phyloP scores from a whole-genome alignment of 2,329 filamentous ascomycete genomes.

The Knufia fluminis region DNA sequence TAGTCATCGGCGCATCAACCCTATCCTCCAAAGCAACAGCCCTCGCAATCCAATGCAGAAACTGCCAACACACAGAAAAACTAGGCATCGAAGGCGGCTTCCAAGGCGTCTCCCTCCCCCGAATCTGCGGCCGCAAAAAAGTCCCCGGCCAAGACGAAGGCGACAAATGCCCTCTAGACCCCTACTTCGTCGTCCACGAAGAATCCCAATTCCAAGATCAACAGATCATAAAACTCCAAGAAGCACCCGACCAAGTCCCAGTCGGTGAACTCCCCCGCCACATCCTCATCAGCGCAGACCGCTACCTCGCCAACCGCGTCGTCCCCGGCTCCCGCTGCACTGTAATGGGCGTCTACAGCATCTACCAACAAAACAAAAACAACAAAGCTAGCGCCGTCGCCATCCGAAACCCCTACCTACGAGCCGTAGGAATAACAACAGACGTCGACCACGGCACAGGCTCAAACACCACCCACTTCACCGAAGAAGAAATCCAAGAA shows the following conservation, averaged over 20 bases:
- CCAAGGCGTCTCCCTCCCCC: constrained; percentile 72
- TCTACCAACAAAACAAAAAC: constrained; percentile 78
- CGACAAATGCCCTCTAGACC: constrained; percentile 79
- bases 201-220: constrained; percentile 93
- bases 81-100: constrained; percentile 77
- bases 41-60: constrained; percentile 78
- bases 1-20: constrained; percentile 93
- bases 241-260: constrained; percentile 93
- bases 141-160: constrained; percentile 51
- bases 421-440: constrained; percentile 83
- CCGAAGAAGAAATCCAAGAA: constrained; percentile 94
- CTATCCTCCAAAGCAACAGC: constrained; percentile 91
- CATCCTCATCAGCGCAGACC: constrained; percentile 90
- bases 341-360: constrained; percentile 94
- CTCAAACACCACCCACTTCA: constrained; percentile 74
- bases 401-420: constrained; percentile 87
- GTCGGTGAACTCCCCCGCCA: constrained; percentile 93
- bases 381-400: constrained; percentile 76
- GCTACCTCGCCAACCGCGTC: constrained; percentile 89
- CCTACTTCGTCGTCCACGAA: constrained; percentile 92
- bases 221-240: constrained; percentile 94
- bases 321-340: constrained; percentile 92
- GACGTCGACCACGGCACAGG: constrained; percentile 84
- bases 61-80: constrained; percentile 63
- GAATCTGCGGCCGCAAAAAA: constrained; percentile 60